Evolutionary conservation across 1,284 basidiomycete genomes (phyloP), one percentile per base, ranked within the genome.

Genomic region (Papiliotrema flavescens): DNA sequence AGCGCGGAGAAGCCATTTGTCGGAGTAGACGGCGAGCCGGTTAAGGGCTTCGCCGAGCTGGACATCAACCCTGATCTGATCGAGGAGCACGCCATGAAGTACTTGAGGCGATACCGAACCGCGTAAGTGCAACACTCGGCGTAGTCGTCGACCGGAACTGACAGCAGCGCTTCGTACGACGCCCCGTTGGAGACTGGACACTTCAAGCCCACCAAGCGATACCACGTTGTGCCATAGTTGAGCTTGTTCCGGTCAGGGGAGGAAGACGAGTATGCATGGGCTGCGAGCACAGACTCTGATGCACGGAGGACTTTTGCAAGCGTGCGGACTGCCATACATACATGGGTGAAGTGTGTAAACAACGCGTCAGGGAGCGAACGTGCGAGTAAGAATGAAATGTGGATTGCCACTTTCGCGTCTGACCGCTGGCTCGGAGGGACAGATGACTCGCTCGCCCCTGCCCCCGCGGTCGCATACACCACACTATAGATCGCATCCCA

Each of bases 21-120:
- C 22, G 74, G 71, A 14, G 64, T 77, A n/a, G 69, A 77, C 58
- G 75, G 75, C n/a, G 74, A 76, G 60, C 56, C 65, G 7, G 59
- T 73, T 53, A 80, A 80, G 73, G 72, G 74, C 55, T 83, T 78
- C 67, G 75, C 75, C 5, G 80, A 82, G 52, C 68, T 83, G 43
- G 75, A 75, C 51, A 82, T 83, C 53, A 80, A 82, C 46, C 94
- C 95, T 35, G 85, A 89, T 61, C 85, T 86, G 66, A 83, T 98
- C 58, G 95, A 98, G 79, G 84, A 89, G 59, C 85, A 89, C 60
- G 94, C 93, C 15, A 89, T 97, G 76, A 85, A 85, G 61, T 96
- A 95, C 78, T 80, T 98, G 64, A 84, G 94, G 74, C 83, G 90
- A 72, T 97, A 90, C 80, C 85, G 95, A 67, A 84, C 85, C 61